phyloP scores from a whole-genome alignment of 116 monocot species.

The Trichopus zeylanicus region DNA sequence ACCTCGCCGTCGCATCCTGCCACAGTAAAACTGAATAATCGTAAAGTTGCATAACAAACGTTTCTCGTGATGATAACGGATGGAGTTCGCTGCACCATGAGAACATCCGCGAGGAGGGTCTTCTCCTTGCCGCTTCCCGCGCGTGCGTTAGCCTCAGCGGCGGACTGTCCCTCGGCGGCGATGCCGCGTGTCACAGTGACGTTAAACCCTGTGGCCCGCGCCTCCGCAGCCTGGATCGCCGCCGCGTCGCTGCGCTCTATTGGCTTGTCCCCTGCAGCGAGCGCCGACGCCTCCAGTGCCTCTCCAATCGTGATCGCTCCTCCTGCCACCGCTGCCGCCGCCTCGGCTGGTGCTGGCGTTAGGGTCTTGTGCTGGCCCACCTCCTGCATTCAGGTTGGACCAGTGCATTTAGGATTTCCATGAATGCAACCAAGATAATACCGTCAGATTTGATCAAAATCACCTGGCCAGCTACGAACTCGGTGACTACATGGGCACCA shows the following conservation, averaged over 20 bases:
- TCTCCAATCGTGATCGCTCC: constrained; percentile 12
- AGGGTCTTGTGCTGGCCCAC: too few relatives aligned
- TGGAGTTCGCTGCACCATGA: too few relatives aligned
- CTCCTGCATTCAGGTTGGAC: too few relatives aligned
- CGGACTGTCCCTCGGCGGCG: constrained; percentile 29
- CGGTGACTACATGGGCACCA: too few relatives aligned
- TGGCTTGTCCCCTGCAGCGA: constrained; percentile 22
- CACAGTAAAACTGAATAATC: background rate
- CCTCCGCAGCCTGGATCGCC: constrained; percentile 47
- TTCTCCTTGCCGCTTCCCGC: constrained; percentile 9
- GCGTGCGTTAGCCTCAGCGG: constrained; percentile 33
- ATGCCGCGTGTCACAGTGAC: constrained; percentile 22
- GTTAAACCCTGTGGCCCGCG: constrained; percentile 29
- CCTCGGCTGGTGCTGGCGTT: background rate
- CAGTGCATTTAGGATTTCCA: too few relatives aligned
- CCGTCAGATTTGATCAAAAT: too few relatives aligned
- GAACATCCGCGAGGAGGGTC: constrained; percentile 14
- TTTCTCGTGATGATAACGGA: too few relatives aligned
- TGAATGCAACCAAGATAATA: too few relatives aligned
- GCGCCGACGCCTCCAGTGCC: constrained; percentile 26
- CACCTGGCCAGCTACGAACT: too few relatives aligned
- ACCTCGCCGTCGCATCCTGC: constrained; percentile 13
- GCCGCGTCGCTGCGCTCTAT: constrained; percentile 48
- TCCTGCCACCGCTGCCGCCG: too few relatives aligned
- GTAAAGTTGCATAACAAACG: too few relatives aligned